A percentile compares a stretch with the other conserved stretches of the same genome.
These are phyloP conservation scores for Alternaria tenuissima DNA, from an alignment of 2,329 filamentous ascomycete genomes.

Conservation along the genomic window DNA sequence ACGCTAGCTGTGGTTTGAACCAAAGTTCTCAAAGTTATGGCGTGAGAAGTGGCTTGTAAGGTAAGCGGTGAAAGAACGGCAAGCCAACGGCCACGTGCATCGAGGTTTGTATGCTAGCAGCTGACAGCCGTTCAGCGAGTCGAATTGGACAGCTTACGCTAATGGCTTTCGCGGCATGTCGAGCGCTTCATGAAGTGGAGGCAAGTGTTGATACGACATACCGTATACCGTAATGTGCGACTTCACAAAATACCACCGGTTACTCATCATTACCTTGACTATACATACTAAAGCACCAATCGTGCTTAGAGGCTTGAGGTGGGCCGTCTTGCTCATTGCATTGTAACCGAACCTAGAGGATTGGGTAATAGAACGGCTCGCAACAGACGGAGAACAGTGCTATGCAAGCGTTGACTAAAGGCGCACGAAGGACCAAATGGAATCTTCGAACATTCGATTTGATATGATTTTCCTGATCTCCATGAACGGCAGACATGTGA, in stretches of 20 bases:
- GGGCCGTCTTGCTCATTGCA: neutral
- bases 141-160: neutral
- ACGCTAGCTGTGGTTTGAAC: neutral
- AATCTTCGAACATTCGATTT: neutral
- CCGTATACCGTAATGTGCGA: neutral
- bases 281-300: neutral
- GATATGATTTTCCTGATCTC: neutral
- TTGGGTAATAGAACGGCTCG: neutral
- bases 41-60: conserved; percentile 1
- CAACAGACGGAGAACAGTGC: neutral
- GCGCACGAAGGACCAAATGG: neutral
- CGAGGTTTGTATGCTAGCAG: neutral
- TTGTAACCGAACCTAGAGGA: neutral
- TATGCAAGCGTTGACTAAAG: neutral
- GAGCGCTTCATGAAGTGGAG: neutral
- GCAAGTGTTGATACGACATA: neutral
- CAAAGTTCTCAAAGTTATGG: conserved; percentile 3
- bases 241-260: neutral
- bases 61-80: conserved; percentile 3
- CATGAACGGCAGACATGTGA: neutral
- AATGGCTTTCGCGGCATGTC: neutral
- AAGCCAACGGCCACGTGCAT: conserved; percentile 3
- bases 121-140: neutral
- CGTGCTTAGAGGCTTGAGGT: neutral
- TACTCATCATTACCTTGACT: neutral